Conservation (phyloP, 1,139 yeast species). For the Trichomonascaceae sp. region DNA sequence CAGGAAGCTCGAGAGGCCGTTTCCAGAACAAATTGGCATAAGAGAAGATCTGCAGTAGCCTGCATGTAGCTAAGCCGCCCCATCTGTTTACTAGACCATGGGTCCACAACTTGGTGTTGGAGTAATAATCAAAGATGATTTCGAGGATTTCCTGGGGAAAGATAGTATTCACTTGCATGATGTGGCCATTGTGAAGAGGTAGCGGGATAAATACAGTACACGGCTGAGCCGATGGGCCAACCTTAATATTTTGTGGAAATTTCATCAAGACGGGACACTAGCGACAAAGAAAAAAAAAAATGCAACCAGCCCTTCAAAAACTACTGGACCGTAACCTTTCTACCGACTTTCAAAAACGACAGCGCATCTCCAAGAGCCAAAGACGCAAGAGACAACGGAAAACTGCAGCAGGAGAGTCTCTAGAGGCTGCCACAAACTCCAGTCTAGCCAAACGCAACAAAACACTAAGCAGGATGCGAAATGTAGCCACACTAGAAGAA, state of each 20-base stretch:
- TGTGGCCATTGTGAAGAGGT: no score
- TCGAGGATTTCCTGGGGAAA: neutral
- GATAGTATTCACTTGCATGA: no score
- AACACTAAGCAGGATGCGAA: slow-evolving; percentile 6
- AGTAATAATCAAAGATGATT: neutral
- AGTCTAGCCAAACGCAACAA: slow-evolving; percentile 6
- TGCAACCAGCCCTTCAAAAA: slow-evolving; percentile 10
- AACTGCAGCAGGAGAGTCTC: slow-evolving; percentile 4
- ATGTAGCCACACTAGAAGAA: slow-evolving; percentile 11
- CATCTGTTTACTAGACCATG: no score
- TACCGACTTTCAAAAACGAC: slow-evolving; percentile 5
- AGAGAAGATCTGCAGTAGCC: no score
- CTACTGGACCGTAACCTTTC: slow-evolving; percentile 12
- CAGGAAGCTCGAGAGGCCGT: no score
- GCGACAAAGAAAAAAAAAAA: slow-evolving; percentile 1
- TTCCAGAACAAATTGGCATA: no score
- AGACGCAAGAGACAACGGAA: slow-evolving; percentile 7
- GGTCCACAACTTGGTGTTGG: no score
- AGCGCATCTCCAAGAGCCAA: slow-evolving; percentile 3
- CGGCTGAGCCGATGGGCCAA: neutral
- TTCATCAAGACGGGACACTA: no score
- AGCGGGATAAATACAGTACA: no score
- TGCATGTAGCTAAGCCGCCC: no score
- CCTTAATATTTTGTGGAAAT: neutral
- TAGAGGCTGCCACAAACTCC: slow-evolving; percentile 10